phyloP scores from a whole-genome alignment of 805 yeast genomes.

The Vanderwaltozyma tropicalis region DNA sequence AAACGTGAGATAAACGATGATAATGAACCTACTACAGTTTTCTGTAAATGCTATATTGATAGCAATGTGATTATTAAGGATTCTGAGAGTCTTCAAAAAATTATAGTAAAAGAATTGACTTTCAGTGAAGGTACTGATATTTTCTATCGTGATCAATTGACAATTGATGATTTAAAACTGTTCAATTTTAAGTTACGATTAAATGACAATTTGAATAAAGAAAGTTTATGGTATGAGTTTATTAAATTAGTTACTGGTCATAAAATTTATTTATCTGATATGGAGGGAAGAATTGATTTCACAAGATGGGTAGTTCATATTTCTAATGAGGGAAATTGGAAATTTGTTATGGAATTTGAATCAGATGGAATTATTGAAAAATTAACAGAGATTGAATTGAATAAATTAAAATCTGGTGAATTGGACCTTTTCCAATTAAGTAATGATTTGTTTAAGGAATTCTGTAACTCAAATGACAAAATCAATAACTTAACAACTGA shows the following conservation, averaged over 20 bases:
- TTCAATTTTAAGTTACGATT: constrained; percentile 2
- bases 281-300: constrained; percentile 5
- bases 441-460: constrained; percentile 7
- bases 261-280: constrained; percentile 3
- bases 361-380: constrained; percentile 13
- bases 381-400: constrained; percentile 14
- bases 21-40: constrained; percentile 7
- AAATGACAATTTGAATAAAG: neutral
- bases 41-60: constrained; percentile 2
- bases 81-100: constrained; percentile 1
- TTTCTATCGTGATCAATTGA: constrained; percentile 1
- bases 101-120: constrained; percentile 6
- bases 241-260: constrained; percentile 14
- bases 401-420: constrained; percentile 10
- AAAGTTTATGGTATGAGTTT: constrained; percentile 19
- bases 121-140: constrained; percentile 22
- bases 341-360: constrained; percentile 13
- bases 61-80: constrained; percentile 1
- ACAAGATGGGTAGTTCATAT: constrained; percentile 14
- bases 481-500: neutral
- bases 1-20: constrained; percentile 5
- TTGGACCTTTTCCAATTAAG: constrained; percentile 20
- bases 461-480: constrained; percentile 9
- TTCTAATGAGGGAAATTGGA: constrained; percentile 9
- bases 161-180: constrained; percentile 5